Evolutionary conservation across 2,329 filamentous ascomycete species (phyloP).

Genomic region (Atkinsonella hypoxylon): DNA sequence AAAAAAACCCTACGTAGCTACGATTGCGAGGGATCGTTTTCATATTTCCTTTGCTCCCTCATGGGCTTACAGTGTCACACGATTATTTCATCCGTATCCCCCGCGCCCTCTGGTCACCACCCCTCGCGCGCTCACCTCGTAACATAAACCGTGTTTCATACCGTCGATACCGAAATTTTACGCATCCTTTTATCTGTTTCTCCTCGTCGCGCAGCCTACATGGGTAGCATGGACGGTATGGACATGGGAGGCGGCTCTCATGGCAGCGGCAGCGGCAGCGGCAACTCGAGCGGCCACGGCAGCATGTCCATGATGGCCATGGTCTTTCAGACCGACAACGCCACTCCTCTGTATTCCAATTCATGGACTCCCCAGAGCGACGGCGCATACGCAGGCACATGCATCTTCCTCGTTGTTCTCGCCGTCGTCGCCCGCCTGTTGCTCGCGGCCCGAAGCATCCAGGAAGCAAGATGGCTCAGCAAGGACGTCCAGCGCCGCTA

Average conservation of each 20-base stretch:
- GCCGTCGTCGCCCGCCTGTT: constrained; percentile 57
- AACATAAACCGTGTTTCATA: neutral
- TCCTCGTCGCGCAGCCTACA: constrained; percentile 12
- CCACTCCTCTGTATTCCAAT: constrained; percentile 43
- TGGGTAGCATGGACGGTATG: constrained; percentile 9
- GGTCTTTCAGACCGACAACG: constrained; percentile 47
- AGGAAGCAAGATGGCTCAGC: constrained; percentile 54
- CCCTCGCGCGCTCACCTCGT: neutral
- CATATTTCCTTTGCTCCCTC: no score
- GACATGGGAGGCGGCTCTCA: constrained; percentile 7
- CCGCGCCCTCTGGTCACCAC: neutral
- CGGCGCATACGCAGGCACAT: constrained; percentile 74
- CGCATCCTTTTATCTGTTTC: constrained; percentile 10
- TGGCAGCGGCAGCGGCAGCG: constrained; percentile 6
- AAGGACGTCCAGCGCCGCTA: constrained; percentile 64
- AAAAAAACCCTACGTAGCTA: no score
- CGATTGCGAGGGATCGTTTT: no score
- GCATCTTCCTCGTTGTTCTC: constrained; percentile 79
- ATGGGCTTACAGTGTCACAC: no score
- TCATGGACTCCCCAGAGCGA: constrained; percentile 61
- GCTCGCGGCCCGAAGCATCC: constrained; percentile 57
- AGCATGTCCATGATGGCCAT: constrained; percentile 28
- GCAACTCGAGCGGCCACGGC: constrained; percentile 6
- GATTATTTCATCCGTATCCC: no score
- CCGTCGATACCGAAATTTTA: neutral